Base-by-base conservation (phyloP, 371 early-diverging fungal species). In the Enterospora canceri region DNA sequence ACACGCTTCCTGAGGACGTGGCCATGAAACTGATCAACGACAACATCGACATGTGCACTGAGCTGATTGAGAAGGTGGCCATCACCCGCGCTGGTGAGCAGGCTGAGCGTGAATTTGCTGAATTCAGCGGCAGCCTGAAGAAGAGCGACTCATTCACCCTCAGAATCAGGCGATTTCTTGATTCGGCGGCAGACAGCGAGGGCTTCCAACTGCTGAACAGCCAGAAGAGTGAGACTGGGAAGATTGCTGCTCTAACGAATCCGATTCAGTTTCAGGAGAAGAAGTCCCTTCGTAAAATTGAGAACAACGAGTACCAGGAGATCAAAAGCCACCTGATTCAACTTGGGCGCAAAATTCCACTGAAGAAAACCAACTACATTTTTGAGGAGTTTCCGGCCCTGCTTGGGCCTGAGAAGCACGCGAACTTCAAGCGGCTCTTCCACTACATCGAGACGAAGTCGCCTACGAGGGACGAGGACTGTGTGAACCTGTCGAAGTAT, bases 221-320 rank as follows among this genome's bases (percentile, higher is more conserved):
- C 16, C 49, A 55, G 1, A 21, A 16, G 3, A 62, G 53, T 19
- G 35, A 29, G 1, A 26, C 8, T 8, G 49, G 67, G 26, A 63
- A 58, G 26, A 29, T 61, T 48, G 30, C 58, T 21, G 23, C 56
- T 60, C 33, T 70, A 29, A 46, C 58, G 58, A 67, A 76, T 33
- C 60, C 60, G n/a, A 12, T 40, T 28, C 57, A 54, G 24, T 71
- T 77, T 59, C 3, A 68, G 30, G 65, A 78, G 24, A 73, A 73
- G 40, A 62, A 74, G 1, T 51, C 31, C 47, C 68, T 78, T 16
- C 65, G 74, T 33, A 60, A 74, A 12, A 58, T 78, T n/a, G 77
- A 74, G 21, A 64, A 71, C 30, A 58, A 47, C 23, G 79, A 81
- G 55, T 79, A 72, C 66, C 76, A 79, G 32, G 79, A 79, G 31